Base-by-base conservation (phyloP, 371 early-diverging fungal genomes). In the Rhizomucor miehei region DNA sequence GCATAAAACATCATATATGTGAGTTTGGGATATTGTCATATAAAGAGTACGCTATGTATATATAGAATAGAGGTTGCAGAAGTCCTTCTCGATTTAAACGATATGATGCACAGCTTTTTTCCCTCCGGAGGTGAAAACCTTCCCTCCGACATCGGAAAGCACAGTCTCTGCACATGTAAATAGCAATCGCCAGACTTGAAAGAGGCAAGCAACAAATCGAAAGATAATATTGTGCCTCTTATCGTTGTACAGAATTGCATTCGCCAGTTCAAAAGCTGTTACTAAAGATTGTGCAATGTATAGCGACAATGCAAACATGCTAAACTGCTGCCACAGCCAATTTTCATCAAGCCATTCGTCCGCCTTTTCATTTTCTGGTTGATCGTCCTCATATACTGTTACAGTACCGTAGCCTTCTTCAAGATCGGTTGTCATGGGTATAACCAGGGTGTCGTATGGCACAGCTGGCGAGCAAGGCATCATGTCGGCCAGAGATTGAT, bases 401-500 rank as follows among this genome's bases (percentile, higher is more conserved):
- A 44, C 45, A 34, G 50, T 21, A 23, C 40, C 29, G 46, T 56
- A 45, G 23, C 54, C 46, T 24, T 54, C 23, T 25, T 34, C 34
- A 45, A 25, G 24, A 35, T 45, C 6, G 54, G 29, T 52, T 9
- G 52, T 24, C 24, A 54, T 54, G 1, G 44, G 29, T 6, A 44
- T 41, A 21, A 44, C 55, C 21, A 45, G 37, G 44, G 54, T 39
- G 38, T 40, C 43, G 4, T 25, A 19, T 43, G 21, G 48, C 10
- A 39, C 25, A 24, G 38, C 50, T 9, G 51, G 45, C 16, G 44
- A 17, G 16, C 55, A 44, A 24, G 52, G 34, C 45, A 71, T 51
- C 25, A 72, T 72, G 36, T 73, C 73, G 9, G 73, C 60, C 19
- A 73, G 54, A 1, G 73, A 73, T 47, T 69, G 69, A 38, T 73